These are phyloP conservation scores for Coprinopsis cinerea DNA, from an alignment of 768 basidiomycete genomes.

Conservation along the genomic window DNA sequence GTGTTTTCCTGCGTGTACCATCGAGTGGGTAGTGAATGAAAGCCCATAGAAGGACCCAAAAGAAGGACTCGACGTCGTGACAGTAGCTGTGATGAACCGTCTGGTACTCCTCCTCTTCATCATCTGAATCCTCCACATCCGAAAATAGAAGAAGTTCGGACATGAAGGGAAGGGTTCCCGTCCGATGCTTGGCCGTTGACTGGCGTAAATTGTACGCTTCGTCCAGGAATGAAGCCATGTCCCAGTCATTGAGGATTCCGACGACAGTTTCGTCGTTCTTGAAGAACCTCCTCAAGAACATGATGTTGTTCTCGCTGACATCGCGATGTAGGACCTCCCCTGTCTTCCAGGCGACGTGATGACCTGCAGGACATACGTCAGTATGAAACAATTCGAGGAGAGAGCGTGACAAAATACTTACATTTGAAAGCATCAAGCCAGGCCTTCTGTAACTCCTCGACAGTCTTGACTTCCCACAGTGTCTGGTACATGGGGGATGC, in stretches of 20 bases:
- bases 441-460: background rate
- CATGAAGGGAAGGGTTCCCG: constrained; percentile 26
- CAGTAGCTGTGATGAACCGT: constrained; percentile 12
- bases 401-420: background rate
- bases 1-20: too few relatives aligned
- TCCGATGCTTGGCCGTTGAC: constrained; percentile 12
- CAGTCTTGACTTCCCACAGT: background rate
- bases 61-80: constrained; percentile 21
- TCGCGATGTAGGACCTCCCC: constrained; percentile 8
- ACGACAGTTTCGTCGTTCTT: background rate
- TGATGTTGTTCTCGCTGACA: constrained; percentile 10
- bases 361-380: background rate
- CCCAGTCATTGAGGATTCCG: constrained; percentile 25
- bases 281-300: background rate
- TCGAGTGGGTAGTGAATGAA: constrained; percentile 11
- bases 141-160: constrained; percentile 25
- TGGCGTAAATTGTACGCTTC: background rate
- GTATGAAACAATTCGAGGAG: background rate
- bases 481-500: background rate
- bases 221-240: constrained; percentile 16
- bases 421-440: constrained; percentile 4
- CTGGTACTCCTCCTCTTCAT: background rate
- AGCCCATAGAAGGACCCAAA: constrained; percentile 18
- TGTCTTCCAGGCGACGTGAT: background rate
- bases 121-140: too few relatives aligned